Percentiles rank a stretch among this genome's conserved stretches.
phyloP scores from a whole-genome alignment of 345 rosid species.

The Salix udensis region DNA sequence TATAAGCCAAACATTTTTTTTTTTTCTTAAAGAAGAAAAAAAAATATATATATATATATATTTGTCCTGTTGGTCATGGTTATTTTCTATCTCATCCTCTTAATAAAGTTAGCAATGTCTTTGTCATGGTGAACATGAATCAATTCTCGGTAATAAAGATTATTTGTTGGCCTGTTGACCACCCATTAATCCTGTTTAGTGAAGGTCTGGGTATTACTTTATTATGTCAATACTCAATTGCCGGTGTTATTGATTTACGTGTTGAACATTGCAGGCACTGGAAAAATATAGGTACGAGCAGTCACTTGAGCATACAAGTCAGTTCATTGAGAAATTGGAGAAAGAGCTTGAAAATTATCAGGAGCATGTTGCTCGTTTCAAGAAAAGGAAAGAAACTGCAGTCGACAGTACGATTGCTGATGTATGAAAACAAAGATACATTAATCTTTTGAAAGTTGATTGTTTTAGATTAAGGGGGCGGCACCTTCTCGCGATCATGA shows the following conservation, averaged over 20 bases:
- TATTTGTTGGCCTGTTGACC: not conserved
- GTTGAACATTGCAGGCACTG: conserved; percentile 51
- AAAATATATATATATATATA: no score
- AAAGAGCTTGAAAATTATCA: conserved; percentile 74
- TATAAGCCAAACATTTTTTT: not conserved
- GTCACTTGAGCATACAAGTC: conserved; percentile 91
- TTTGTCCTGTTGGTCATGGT: not conserved
- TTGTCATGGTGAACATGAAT: not conserved
- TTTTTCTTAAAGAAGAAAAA: not conserved
- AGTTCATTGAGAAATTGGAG: conserved; percentile 87
- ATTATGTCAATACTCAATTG: not conserved
- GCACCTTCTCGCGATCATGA: no score
- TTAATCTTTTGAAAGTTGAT: not conserved
- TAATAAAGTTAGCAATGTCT: not conserved
- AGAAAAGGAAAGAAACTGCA: conserved; percentile 38
- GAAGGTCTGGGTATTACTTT: not conserved
- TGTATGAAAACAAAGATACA: not conserved
- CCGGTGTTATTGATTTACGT: not conserved
- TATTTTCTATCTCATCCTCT: not conserved
- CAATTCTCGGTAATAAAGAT: not conserved
- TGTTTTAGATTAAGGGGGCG: no score
- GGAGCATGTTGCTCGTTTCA: conserved; percentile 51
- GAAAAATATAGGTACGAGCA: conserved; percentile 75
- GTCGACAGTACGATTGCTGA: not conserved
- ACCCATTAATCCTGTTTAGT: not conserved